A percentile compares a stretch with the other conserved stretches of the same genome.
phyloP scores from a whole-genome alignment of 371 early-diverging fungal species.

The Circinella minor region DNA sequence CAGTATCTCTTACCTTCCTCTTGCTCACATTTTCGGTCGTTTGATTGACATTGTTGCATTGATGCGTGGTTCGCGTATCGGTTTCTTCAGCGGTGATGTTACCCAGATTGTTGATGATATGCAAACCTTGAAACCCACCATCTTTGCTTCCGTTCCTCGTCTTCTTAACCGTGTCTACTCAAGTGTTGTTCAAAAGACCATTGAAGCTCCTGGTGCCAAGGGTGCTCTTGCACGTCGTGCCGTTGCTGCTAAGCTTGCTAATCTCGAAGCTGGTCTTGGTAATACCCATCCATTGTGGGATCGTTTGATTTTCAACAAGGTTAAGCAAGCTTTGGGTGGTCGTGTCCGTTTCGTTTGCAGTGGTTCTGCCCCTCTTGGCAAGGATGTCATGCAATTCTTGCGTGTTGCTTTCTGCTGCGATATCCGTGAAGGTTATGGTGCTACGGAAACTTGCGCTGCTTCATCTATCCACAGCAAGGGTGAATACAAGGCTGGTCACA shows the following conservation, averaged over 20 bases:
- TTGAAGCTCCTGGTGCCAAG: slow-evolving; percentile 69
- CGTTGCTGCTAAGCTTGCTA: slow-evolving; percentile 59
- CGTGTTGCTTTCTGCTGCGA: slow-evolving; percentile 77
- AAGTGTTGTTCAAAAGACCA: slow-evolving; percentile 71
- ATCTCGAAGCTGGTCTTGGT: slow-evolving; percentile 60
- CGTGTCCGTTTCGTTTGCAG: slow-evolving; percentile 78
- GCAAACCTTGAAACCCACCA: slow-evolving; percentile 78
- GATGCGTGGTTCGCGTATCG: slow-evolving; percentile 65
- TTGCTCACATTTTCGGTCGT: slow-evolving; percentile 95
- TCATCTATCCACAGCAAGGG: slow-evolving; percentile 46
- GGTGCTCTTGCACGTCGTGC: slow-evolving; percentile 66
- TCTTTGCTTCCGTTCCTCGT: slow-evolving; percentile 92
- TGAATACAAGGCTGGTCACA: slow-evolving; percentile 69
- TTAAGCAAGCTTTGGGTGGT: slow-evolving; percentile 90
- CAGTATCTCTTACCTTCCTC: slow-evolving; percentile 71
- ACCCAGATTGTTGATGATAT: slow-evolving; percentile 83
- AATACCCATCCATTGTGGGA: slow-evolving; percentile 87
- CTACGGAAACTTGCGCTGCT: slow-evolving; percentile 83
- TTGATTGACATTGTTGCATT: slow-evolving; percentile 33
- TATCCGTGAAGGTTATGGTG: slow-evolving; percentile 88
- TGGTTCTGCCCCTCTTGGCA: slow-evolving; percentile 93
- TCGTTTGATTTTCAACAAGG: slow-evolving; percentile 88
- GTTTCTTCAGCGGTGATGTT: slow-evolving; percentile 88
- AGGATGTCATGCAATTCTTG: slow-evolving; percentile 86
- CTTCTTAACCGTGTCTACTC: slow-evolving; percentile 91